Evolutionary conservation across 2,329 filamentous ascomycete species (phyloP), one percentile per base, ranked within the genome.

Genomic region (Periconia macrospinosa): DNA sequence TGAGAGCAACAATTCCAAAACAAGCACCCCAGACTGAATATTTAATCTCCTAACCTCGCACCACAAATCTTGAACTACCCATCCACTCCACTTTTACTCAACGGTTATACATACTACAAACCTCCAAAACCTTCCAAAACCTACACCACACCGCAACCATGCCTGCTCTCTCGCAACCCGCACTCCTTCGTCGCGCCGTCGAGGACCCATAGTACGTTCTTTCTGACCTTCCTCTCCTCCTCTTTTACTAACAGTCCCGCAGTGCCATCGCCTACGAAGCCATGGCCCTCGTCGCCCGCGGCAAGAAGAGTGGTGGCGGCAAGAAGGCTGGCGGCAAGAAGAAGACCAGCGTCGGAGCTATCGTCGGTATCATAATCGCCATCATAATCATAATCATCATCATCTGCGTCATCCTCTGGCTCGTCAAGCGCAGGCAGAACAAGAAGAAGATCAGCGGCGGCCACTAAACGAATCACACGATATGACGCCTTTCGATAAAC

Each of bases 311-410:
- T 15, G n/a, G n/a, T n/a, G 19, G 14, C 46, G 17, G 27, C 11
- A 50, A 40, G 41, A 41, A 46, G 18, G 10, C 14, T 41, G 27
- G 42, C 20, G 19, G 19, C 20, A 51, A 48, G 27, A 47, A 30
- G 13, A 41, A 47, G 27, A 41, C 52, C 49, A 50, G 50, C 30
- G 53, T 41, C 43, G 53, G 53, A 6, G 37, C 33, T 11, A 53
- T 56, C 13, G 50, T 47, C 5, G 50, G 54, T 14, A 50, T 56
- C 49, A 37, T 56, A 41, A 50, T 56, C 20, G 53, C 23, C 3
- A 45, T 52, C 19, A 45, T 56, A 17, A 40, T 50, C 7, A 30
- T 30, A 10, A 15, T 53, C 18, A 42, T 56, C 40, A n/a, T 56
- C 11, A 8, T 41, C 13, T 19, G 27, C 10, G 41, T 56, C 30